Conservation (phyloP, 2,329 filamentous ascomycete species). For the Cytospora leucostoma region DNA sequence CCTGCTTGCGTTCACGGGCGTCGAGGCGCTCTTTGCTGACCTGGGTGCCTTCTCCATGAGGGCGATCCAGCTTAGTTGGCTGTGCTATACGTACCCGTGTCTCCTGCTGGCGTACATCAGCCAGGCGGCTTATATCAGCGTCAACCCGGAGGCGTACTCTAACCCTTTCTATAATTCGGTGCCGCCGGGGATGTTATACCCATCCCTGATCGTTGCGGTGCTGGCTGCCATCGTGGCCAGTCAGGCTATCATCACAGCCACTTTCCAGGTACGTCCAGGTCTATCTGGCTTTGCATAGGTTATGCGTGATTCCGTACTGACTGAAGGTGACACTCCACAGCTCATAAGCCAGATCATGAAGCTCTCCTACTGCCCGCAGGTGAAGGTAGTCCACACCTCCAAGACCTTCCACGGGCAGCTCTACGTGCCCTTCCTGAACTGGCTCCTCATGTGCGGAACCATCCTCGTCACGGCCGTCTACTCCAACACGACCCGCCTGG, state of each 20-base stretch:
- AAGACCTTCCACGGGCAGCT: slow-evolving; percentile 70
- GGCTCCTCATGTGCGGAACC: slow-evolving; percentile 72
- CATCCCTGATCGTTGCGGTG: slow-evolving; percentile 66
- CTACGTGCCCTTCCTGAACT: slow-evolving; percentile 74
- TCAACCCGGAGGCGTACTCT: slow-evolving; percentile 55
- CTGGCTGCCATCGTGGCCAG: slow-evolving; percentile 72
- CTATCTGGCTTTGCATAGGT: accelerated
- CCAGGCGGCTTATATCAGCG: slow-evolving; percentile 70
- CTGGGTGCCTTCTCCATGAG: slow-evolving; percentile 69
- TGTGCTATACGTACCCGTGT: slow-evolving; percentile 67
- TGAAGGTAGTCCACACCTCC: slow-evolving; percentile 71
- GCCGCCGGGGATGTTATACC: slow-evolving; percentile 66
- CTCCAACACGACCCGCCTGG: slow-evolving; percentile 67
- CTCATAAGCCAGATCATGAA: slow-evolving; percentile 69
- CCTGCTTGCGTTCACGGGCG: slow-evolving; percentile 72
- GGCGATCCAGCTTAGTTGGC: slow-evolving; percentile 72
- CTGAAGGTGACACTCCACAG: slow-evolving; percentile 8
- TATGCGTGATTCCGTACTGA: background rate
- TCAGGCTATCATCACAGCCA: slow-evolving; percentile 74
- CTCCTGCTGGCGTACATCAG: slow-evolving; percentile 65
- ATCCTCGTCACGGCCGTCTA: slow-evolving; percentile 71
- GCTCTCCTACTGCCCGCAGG: slow-evolving; percentile 69
- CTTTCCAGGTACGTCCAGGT: slow-evolving; percentile 55
- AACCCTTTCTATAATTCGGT: slow-evolving; percentile 74
- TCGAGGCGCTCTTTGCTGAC: slow-evolving; percentile 75